These are phyloP conservation scores for Colletotrichum liriopes DNA, from an alignment of 2,329 filamentous ascomycete genomes.

Conservation along the genomic window DNA sequence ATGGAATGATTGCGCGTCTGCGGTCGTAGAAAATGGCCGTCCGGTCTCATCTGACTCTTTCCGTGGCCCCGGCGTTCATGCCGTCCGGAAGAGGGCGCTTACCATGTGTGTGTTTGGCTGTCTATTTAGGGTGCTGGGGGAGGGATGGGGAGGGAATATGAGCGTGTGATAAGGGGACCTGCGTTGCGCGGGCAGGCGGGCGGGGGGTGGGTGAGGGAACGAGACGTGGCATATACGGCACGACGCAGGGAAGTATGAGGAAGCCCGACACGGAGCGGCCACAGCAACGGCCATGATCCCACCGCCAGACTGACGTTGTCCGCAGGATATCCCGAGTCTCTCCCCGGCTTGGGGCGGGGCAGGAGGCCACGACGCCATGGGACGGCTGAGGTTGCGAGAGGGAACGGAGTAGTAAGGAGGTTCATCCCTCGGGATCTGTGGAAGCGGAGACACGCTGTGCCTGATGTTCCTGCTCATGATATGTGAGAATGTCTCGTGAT, in stretches of 20 bases:
- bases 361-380: not conserved
- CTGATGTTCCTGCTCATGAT: constrained; percentile 25
- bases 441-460: constrained; percentile 20
- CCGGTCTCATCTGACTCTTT: constrained; percentile 38
- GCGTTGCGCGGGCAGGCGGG: not conserved
- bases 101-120: not conserved
- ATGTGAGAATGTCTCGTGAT: constrained; percentile 19
- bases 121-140: constrained; percentile 28
- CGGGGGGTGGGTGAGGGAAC: not conserved
- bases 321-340: constrained; percentile 5
- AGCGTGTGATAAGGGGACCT: constrained; percentile 1
- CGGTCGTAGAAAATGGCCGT: constrained; percentile 27
- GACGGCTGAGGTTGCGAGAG: not conserved
- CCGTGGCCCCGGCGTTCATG: constrained; percentile 26
- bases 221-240: constrained; percentile 6
- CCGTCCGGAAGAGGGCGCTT: constrained; percentile 12
- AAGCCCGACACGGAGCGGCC: constrained; percentile 12
- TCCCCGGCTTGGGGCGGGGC: constrained; percentile 10
- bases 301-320: constrained; percentile 27
- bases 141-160: not conserved
- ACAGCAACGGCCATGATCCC: constrained; percentile 18
- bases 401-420: not conserved
- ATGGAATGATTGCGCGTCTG: constrained; percentile 32
- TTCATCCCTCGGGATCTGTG: constrained; percentile 5
- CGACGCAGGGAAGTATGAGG: constrained; percentile 20